phyloP scores from a whole-genome alignment of 306 rosid genomes.

The Rosa multiflora region DNA sequence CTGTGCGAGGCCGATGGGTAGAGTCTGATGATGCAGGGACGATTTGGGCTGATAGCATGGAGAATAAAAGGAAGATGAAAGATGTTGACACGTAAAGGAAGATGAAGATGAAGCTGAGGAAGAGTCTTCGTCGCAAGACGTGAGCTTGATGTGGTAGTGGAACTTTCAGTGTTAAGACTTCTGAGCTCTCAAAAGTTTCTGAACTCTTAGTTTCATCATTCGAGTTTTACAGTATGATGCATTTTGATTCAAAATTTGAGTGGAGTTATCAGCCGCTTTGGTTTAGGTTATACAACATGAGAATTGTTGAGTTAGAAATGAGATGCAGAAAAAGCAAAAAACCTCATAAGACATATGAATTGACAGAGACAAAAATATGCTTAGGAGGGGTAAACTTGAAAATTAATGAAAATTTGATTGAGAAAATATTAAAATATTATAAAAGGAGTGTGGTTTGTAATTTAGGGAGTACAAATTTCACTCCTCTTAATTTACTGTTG shows the following conservation, averaged over 20 bases:
- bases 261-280: conserved; percentile 5
- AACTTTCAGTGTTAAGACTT: neutral
- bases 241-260: conserved; percentile 4
- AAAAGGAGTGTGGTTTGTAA: too few relatives aligned
- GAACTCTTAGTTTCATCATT: neutral
- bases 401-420: too few relatives aligned
- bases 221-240: neutral
- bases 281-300: conserved; percentile 5
- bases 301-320: conserved; percentile 7
- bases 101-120: conserved; percentile 46
- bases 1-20: conserved; percentile 10
- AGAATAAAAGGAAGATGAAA: conserved; percentile 48
- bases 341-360: too few relatives aligned
- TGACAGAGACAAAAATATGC: too few relatives aligned
- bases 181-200: neutral
- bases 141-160: conserved; percentile 17
- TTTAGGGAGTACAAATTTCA: too few relatives aligned
- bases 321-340: neutral
- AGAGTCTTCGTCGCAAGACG: conserved; percentile 50
- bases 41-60: conserved; percentile 50
- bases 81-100: conserved; percentile 6
- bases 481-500: too few relatives aligned
- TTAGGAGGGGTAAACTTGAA: too few relatives aligned
- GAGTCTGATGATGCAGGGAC: conserved; percentile 25
- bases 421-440: too few relatives aligned